Evolutionary conservation across 2,329 filamentous ascomycete genomes (phyloP).

Genomic region (Paraphaeosphaeria minitans): DNA sequence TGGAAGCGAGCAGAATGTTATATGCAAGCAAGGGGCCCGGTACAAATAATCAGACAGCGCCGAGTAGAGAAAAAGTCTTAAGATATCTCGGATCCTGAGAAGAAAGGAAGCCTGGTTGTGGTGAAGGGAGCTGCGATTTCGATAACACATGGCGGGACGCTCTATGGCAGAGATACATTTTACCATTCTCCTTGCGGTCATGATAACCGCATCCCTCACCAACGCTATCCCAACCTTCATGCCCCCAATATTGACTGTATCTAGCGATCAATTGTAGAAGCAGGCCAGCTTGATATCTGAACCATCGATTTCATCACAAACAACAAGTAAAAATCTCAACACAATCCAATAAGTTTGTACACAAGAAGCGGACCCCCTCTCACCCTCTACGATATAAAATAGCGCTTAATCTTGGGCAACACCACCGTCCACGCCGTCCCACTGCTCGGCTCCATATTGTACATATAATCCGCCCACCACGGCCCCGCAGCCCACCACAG

Average conservation of each 20-base stretch:
- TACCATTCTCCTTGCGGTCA: background rate
- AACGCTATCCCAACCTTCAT: background rate
- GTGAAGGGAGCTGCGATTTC: background rate
- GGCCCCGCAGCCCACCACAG: constrained; percentile 63
- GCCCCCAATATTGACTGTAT: too few species aligned
- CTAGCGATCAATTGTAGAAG: too few species aligned
- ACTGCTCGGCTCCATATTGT: constrained; percentile 55
- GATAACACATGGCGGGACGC: background rate
- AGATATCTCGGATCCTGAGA: background rate
- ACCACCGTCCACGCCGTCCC: constrained; percentile 50
- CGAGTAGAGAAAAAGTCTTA: background rate
- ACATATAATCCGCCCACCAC: constrained; percentile 57
- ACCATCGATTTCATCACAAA: too few species aligned
- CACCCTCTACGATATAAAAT: constrained; percentile 24
- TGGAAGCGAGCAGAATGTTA: background rate
- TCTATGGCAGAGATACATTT: background rate
- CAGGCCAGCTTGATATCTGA: too few species aligned
- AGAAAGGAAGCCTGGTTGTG: background rate
- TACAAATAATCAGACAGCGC: background rate
- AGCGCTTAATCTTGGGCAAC: constrained; percentile 44
- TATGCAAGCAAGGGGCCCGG: background rate
- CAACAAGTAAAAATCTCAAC: too few species aligned
- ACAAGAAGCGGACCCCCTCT: constrained; percentile 4
- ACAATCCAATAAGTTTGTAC: constrained; percentile 13
- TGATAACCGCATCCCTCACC: background rate